Evolutionary conservation across 2,329 filamentous ascomycete genomes (phyloP).

Genomic region (Botrytis elliptica): DNA sequence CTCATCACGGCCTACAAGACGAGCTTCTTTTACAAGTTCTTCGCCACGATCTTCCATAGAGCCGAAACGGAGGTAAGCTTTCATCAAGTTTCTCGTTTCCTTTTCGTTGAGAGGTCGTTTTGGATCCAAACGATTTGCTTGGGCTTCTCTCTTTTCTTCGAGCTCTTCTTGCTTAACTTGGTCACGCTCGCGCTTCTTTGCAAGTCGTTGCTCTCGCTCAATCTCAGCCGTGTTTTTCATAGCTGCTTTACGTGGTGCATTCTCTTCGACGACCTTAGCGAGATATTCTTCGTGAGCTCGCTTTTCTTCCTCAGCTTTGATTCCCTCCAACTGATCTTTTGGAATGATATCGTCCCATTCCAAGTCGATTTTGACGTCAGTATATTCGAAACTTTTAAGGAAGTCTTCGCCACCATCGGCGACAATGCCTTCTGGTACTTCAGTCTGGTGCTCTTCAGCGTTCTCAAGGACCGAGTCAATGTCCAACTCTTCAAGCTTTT

Average conservation of each 20-base stretch:
- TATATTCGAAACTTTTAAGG: conserved; percentile 84
- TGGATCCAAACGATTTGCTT: conserved; percentile 75
- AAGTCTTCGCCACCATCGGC: conserved; percentile 97
- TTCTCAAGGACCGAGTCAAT: conserved; percentile 97
- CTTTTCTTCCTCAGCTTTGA: conserved; percentile 86
- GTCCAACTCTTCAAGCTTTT: conserved; percentile 93
- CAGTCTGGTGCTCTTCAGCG: conserved; percentile 94
- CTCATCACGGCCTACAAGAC: conserved; percentile 76
- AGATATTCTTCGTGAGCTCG: conserved; percentile 81
- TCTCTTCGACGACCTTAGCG: conserved; percentile 78
- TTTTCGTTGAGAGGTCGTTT: conserved; percentile 88
- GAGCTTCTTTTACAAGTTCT: conserved; percentile 84
- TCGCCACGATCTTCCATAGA: conserved; percentile 84
- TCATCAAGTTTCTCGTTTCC: conserved; percentile 87
- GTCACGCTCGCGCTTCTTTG: conserved; percentile 65
- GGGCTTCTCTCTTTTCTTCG: conserved; percentile 63
- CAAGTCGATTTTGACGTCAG: conserved; percentile 94
- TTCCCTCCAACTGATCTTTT: conserved; percentile 82
- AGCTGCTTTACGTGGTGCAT: conserved; percentile 73
- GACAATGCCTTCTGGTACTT: conserved; percentile 89
- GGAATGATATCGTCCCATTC: conserved; percentile 99
- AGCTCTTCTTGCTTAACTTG: conserved; percentile 69
- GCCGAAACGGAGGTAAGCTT: conserved; percentile 87
- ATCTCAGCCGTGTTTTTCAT: conserved; percentile 56
- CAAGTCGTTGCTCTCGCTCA: conserved; percentile 63